Conservation (phyloP, 2,329 filamentous ascomycete genomes). For the Alternaria viburni region DNA sequence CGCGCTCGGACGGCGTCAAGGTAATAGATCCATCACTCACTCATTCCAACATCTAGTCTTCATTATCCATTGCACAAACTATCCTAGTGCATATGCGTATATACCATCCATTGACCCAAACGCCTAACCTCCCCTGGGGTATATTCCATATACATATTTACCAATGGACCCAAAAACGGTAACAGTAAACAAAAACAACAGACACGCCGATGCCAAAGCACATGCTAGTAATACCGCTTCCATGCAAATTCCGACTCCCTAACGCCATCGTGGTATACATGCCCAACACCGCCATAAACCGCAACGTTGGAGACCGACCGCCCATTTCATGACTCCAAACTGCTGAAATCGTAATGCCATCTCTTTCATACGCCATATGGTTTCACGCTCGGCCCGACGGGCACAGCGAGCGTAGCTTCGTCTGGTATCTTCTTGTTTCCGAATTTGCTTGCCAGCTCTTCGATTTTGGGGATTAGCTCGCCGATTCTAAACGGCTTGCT, state of each 20-base stretch:
- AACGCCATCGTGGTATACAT: background rate
- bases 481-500: conserved; percentile 59
- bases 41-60: background rate
- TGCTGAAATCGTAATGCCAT: background rate
- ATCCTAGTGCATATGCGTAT: background rate
- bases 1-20: background rate
- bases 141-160: conserved; percentile 1
- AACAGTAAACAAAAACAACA: background rate
- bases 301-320: background rate
- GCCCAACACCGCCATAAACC: background rate
- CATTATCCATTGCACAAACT: background rate
- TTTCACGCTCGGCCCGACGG: background rate
- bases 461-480: conserved; percentile 59
- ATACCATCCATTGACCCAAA: background rate
- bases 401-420: background rate
- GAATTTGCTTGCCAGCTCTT: conserved; percentile 50
- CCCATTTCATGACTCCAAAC: background rate
- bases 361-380: background rate
- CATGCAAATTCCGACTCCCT: background rate
- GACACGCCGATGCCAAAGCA: background rate
- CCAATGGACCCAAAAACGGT: background rate
- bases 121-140: background rate
- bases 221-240: background rate
- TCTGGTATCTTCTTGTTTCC: background rate
- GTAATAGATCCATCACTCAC: background rate